phyloP scores from a whole-genome alignment of 2,329 filamentous ascomycete genomes.

The Aspergillus alliaceus region DNA sequence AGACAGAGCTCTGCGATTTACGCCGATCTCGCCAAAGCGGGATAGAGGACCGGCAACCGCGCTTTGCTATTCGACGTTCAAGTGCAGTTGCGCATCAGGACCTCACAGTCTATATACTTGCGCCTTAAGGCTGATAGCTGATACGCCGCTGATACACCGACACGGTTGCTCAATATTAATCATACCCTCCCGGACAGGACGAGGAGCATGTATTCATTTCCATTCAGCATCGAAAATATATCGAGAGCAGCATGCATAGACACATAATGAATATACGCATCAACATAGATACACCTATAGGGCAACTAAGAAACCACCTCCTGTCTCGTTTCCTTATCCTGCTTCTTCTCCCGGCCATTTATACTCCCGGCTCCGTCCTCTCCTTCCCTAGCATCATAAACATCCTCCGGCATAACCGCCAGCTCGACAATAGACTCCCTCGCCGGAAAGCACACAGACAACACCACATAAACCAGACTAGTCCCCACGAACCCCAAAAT shows the following conservation, averaged over 20 bases:
- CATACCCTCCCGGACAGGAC: background rate
- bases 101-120: too few species aligned
- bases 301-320: background rate
- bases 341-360: background rate
- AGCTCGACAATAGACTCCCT: slow-evolving; percentile 49
- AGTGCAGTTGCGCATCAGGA: too few species aligned
- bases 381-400: slow-evolving; percentile 20
- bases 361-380: background rate
- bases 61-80: too few species aligned
- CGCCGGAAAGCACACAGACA: slow-evolving; percentile 53
- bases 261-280: background rate
- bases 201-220: background rate
- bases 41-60: too few species aligned
- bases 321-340: background rate
- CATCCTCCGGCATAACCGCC: slow-evolving; percentile 38
- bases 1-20: background rate
- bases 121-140: background rate
- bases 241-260: background rate
- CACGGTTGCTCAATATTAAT: background rate
- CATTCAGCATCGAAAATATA: background rate
- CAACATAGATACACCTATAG: background rate
- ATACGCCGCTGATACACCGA: background rate
- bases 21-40: background rate
- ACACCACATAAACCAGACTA: slow-evolving; percentile 54
- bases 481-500: slow-evolving; percentile 61